Evolutionary conservation across 352 stramenopile species (phyloP), one percentile per base, ranked within the genome.

Genomic region (Pythium utonaiense): DNA sequence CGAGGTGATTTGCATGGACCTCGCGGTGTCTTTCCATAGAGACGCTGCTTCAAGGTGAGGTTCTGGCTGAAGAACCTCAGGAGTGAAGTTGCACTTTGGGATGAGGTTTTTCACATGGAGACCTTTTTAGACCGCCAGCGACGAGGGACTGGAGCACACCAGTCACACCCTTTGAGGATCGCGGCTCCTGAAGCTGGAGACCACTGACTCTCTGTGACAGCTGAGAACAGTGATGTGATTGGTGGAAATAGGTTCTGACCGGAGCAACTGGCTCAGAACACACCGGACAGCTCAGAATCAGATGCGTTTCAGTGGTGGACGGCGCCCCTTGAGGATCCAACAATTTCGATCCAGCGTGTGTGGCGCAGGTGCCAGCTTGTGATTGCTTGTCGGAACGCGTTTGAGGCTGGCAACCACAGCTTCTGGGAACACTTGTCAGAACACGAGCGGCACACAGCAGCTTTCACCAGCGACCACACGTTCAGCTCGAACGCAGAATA

Each of bases 161-260:
- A 27, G 48, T 54, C 52, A 47, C 45, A 54, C 52, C 58, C 49
- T 59, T 65, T 65, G 58, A 65, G 58, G 58, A 65, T 65, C 58
- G 58, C 58, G 59, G 34, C 41, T 42, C 40, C 30, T 59, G 22
- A 64, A 59, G 40, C 19, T 57, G 44, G 38, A 30, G 42, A 42
- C 55, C 42, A 62, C 56, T 62, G 56, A 62, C 56, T 62, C 56
- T 62, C 57, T 64, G 36, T 53, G 57, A 64, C 44, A 44, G 27
- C 44, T n/a, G 19, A 62, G 34, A 10, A 19, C 17, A 27, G 31
- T 7, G 6, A 19, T 45, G 8, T 57, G 22, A 64, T 58, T 64
- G 57, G 57, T 42, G 5, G 38, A 57, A 64, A 64, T 44, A 6
- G 17, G 10, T 42, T 21, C 34, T 47, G 40, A 47, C 40, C 40